Percentiles rank a stretch among this genome's conserved stretches.
Conservation (phyloP, 257 asterid genomes). For the Paraleonurus japonicus region DNA sequence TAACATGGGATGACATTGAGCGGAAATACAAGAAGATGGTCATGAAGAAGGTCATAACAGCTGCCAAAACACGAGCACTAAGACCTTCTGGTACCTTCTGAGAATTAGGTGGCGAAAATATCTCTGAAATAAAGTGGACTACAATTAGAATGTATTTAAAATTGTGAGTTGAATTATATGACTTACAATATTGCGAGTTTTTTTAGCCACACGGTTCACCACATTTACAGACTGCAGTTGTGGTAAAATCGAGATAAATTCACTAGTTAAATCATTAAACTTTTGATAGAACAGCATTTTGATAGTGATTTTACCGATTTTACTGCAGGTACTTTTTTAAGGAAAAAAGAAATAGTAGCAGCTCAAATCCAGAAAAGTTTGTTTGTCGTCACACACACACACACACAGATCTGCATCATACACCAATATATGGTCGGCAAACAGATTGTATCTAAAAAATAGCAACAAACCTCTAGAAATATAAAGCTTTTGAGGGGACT, state of each 20-base stretch:
- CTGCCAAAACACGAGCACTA: conserved; percentile 51
- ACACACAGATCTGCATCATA: not conserved
- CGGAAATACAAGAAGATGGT: conserved; percentile 55
- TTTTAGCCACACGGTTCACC: not conserved
- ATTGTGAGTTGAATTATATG: not conserved
- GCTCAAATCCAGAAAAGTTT: no score
- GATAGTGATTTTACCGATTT: not conserved
- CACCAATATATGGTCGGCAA: not conserved
- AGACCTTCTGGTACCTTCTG: conserved; percentile 62
- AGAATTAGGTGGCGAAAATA: conserved; percentile 35
- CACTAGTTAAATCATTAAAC: not conserved
- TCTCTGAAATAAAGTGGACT: conserved; percentile 37
- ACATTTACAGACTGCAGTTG: not conserved
- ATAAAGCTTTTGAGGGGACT: conserved; percentile 52
- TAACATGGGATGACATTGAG: conserved; percentile 44
- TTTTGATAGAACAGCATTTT: not conserved
- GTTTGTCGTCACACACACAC: not conserved
- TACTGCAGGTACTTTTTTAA: not conserved
- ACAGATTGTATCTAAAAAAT: not conserved
- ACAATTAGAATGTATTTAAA: not conserved
- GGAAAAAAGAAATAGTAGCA: no score
- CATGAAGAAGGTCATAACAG: conserved; percentile 70
- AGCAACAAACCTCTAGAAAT: conserved; percentile 55
- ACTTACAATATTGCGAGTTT: not conserved
- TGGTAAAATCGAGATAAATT: not conserved